Base-by-base conservation (phyloP, 2,329 filamentous ascomycete species). In the Arthrobotrys sinensis region DNA sequence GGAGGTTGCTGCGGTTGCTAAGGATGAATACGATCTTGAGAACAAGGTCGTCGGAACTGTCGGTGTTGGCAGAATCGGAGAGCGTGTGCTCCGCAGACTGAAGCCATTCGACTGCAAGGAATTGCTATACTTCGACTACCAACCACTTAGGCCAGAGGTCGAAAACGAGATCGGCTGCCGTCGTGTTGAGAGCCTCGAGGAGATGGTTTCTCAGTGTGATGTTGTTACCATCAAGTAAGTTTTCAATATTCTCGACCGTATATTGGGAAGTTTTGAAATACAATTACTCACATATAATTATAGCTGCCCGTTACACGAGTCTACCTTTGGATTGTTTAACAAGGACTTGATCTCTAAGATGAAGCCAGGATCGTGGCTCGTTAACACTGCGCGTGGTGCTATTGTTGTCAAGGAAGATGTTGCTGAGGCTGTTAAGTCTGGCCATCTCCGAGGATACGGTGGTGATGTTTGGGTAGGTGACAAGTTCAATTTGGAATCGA, bases 401-500 rank as follows among this genome's bases (percentile, higher is more conserved):
- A 99, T 99, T 84, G 94, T 99, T 82, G 95, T 98, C 87, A 98
- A 98, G 90, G 95, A 98, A 87, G 96, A 98, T 82, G 96, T 99
- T 72, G 96, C 96, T 80, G 94, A 92, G 32, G 96, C 96, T 62
- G 90, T 99, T 85, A 93, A 95, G 88, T 90, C 88, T 38, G 96
- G 96, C 83, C 94, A 98, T 86, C 92, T 96, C 84, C 91, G 92
- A 83, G 93, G 93, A 81, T 96, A 96, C 87, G 93, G 88, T 55
- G 81, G 81, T 55, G 81, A 82, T 43, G 81, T 82, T 67, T 82
- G 81, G 81, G 75, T 79, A 69, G 7, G 69, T 45, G 2, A 14
- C 38, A 24, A 5, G 10, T n/a, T 16, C 21, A 2, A 48, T 19
- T 14, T 40, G 14, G n/a, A 14, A n/a, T 32, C 4, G n/a, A 12